These are phyloP conservation scores for Monosporascus ibericus DNA, from an alignment of 2,329 filamentous ascomycete genomes.

Conservation along the genomic window DNA sequence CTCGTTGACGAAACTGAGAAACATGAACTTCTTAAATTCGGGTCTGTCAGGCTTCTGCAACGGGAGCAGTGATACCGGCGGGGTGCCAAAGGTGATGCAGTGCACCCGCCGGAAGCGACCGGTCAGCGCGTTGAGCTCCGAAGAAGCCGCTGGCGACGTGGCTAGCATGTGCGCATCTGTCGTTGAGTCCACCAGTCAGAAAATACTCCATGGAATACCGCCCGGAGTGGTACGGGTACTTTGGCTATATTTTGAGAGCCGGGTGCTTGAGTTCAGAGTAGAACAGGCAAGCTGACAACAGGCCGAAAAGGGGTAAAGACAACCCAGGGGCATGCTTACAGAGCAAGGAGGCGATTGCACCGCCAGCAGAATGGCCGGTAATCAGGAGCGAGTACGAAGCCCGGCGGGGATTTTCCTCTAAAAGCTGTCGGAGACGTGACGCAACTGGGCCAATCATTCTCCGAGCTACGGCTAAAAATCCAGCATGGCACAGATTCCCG, in stretches of 20 bases:
- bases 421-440: conserved; percentile 58
- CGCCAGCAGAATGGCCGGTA: conserved; percentile 81
- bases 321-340: conserved; percentile 27
- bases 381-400: conserved; percentile 67
- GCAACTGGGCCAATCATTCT: conserved; percentile 72
- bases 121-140: conserved; percentile 64
- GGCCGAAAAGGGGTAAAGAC: too few species aligned
- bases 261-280: too few species aligned
- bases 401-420: conserved; percentile 65
- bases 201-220: too few species aligned
- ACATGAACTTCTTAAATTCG: conserved; percentile 59
- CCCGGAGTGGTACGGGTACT: too few species aligned
- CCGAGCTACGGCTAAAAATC: conserved; percentile 69
- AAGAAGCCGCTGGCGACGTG: conserved; percentile 44
- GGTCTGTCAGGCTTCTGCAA: conserved; percentile 50
- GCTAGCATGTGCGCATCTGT: conserved; percentile 68
- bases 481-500: conserved; percentile 72
- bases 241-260: too few species aligned
- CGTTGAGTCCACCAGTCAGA: too few species aligned
- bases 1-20: conserved; percentile 78
- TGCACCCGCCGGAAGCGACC: conserved; percentile 72
- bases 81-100: conserved; percentile 80
- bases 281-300: too few species aligned
- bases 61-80: conserved; percentile 68
- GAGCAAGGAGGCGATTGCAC: conserved; percentile 72